Evolutionary conservation across 1,284 basidiomycete species (phyloP), one percentile per base, ranked within the genome.

Genomic region (Tylopilus orsonianus): DNA sequence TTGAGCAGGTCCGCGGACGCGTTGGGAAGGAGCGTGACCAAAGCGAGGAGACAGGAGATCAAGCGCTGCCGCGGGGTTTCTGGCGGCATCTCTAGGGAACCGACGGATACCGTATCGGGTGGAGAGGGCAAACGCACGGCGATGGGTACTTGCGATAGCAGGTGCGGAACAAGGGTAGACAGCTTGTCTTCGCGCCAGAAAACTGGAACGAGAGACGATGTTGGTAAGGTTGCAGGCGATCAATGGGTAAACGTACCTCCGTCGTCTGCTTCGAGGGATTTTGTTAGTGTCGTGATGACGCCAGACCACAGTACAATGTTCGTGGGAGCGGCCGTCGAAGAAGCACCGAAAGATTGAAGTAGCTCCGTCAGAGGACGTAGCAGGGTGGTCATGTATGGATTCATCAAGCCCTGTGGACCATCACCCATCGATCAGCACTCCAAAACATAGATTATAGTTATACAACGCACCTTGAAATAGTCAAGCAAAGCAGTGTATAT

Each of bases 101-200:
- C 7, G 4, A 5, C 9, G 14, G 3, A 4, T 10, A 3, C 22
- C 1, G 35, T 8, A 5, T 19, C 34, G 10, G 56, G 36, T 8
- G 52, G 23, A 0, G 24, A 3, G 12, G 52, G 16, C 18, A 63
- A 39, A 27, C 33, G 49, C 8, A 50, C 48, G 1, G 53, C 47
- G 5, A 48, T 26, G 2, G 65, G 55, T 4, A 67, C 54, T 46
- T 64, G 64, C 4, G 59, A 55, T 8, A 61, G 24, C 4, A 65
- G 6, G 23, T 61, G 58, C 19, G 65, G 62, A 35, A 67, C 44
- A 6, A 64, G 52, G 0, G 27, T 79, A 16, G 81, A 75, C 18
- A 93, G 69, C 49, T 86, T 86, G 55, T 90, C 83, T 50, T 92
- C 85, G 20, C 89, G 84, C 95, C 94, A 97, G 77, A 90, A 97